phyloP scores from a whole-genome alignment of 2,329 filamentous ascomycete genomes.

The Lecanosticta acicola region DNA sequence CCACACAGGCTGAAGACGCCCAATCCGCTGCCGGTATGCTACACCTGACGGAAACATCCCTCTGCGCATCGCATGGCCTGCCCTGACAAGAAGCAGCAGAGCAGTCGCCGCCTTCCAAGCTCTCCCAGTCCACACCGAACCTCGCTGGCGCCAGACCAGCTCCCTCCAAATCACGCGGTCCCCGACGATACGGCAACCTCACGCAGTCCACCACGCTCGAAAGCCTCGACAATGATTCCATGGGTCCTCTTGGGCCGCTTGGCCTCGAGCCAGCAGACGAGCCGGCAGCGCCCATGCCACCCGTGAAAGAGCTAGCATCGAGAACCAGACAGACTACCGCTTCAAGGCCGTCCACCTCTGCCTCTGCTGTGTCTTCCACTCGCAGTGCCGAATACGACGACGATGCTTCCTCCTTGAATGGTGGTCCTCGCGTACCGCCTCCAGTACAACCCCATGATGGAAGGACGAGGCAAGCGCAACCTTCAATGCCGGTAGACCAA shows the following conservation, averaged over 20 bases:
- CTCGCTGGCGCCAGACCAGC: constrained; percentile 25
- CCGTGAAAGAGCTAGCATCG: constrained; percentile 54
- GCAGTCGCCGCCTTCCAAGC: constrained; percentile 10
- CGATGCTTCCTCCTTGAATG: constrained; percentile 44
- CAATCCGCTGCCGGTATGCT: constrained; percentile 22
- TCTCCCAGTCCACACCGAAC: constrained; percentile 18
- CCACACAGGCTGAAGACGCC: constrained; percentile 35
- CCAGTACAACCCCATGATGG: constrained; percentile 52
- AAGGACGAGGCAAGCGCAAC: constrained; percentile 52
- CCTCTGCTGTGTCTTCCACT: constrained; percentile 48
- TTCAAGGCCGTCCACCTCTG: constrained; percentile 41
- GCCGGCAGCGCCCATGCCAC: constrained; percentile 56
- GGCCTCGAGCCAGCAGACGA: constrained; percentile 48
- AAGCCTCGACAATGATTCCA: constrained; percentile 60
- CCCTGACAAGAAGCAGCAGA: not conserved
- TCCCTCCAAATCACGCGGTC: constrained; percentile 42
- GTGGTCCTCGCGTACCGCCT: constrained; percentile 56
- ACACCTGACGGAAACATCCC: not conserved
- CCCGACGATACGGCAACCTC: constrained; percentile 62
- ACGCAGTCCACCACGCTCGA: constrained; percentile 73
- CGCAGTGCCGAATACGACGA: constrained; percentile 62
- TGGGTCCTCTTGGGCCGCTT: constrained; percentile 69
- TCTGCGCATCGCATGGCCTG: not conserved
- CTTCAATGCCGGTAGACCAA: constrained; percentile 86
- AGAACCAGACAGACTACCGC: constrained; percentile 36